Percentiles rank a stretch among this genome's conserved stretches.
Conservation (phyloP, 1,284 basidiomycete genomes). For the Trichosporon coremiiforme region DNA sequence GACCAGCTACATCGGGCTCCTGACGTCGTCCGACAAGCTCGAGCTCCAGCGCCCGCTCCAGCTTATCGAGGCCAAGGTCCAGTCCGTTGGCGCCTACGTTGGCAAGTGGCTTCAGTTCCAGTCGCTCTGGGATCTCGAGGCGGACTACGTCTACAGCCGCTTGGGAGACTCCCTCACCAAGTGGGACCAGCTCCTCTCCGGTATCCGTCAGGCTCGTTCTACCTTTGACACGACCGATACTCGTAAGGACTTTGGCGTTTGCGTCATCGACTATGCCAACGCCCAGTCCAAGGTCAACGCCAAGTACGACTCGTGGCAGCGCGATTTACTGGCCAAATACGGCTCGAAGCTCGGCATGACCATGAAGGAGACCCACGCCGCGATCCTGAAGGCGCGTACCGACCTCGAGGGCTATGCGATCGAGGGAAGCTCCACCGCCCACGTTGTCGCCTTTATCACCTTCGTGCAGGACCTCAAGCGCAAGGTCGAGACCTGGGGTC, state of each 20-base stretch:
- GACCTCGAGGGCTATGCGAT: constrained; percentile 91
- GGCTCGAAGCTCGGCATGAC: constrained; percentile 86
- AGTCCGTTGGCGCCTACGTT: constrained; percentile 77
- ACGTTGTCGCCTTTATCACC: constrained; percentile 97
- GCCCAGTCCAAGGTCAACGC: constrained; percentile 96
- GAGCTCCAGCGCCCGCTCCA: constrained; percentile 80
- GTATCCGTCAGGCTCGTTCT: constrained; percentile 93
- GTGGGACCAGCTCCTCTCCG: constrained; percentile 93
- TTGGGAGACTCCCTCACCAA: constrained; percentile 87
- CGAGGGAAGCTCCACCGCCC: constrained; percentile 72
- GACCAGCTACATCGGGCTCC: constrained; percentile 76
- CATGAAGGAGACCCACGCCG: constrained; percentile 95
- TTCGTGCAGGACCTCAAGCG: constrained; percentile 98
- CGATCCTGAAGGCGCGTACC: constrained; percentile 87
- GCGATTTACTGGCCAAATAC: constrained; percentile 87
- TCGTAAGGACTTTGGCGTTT: constrained; percentile 86
- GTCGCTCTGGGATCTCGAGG: constrained; percentile 96
- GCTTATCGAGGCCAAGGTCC: constrained; percentile 83
- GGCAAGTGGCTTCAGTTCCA: constrained; percentile 99
- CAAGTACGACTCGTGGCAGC: constrained; percentile 98
- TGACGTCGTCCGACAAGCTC: constrained; percentile 72
- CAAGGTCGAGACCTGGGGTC: constrained; percentile 95
- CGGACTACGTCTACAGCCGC: constrained; percentile 89
- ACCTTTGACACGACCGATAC: constrained; percentile 97
- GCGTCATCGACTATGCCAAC: constrained; percentile 95